phyloP scores from a whole-genome alignment of 1,284 basidiomycete species.

The Papiliotrema fonsecae region DNA sequence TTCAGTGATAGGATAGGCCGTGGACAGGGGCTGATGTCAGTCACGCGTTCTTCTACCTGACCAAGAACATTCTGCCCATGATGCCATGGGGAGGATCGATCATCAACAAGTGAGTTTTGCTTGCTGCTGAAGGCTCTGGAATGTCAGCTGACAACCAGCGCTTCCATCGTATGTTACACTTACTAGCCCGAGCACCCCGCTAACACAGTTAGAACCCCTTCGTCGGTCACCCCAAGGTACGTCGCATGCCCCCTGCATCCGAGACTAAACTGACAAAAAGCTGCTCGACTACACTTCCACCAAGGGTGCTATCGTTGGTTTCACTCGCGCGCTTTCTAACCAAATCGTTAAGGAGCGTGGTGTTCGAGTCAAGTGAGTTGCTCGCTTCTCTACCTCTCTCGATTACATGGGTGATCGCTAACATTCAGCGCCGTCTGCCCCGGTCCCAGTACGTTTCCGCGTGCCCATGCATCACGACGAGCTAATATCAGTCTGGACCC shows the following conservation, averaged over 20 bases:
- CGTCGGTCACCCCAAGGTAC: slow-evolving; percentile 51
- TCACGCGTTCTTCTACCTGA: slow-evolving; percentile 56
- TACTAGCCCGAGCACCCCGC: neutral
- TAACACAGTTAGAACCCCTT: slow-evolving; percentile 38
- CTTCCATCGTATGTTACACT: slow-evolving; percentile 9
- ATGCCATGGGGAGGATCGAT: slow-evolving; percentile 51
- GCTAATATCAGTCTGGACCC: slow-evolving; percentile 52
- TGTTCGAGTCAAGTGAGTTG: slow-evolving; percentile 53
- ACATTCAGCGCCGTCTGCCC: slow-evolving; percentile 49
- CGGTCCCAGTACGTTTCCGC: slow-evolving; percentile 36
- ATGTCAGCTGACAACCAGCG: slow-evolving; percentile 3
- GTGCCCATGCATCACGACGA: neutral
- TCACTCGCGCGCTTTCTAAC: slow-evolving; percentile 53
- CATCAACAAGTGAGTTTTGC: slow-evolving; percentile 49
- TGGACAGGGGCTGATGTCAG: too few species aligned
- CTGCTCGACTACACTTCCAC: slow-evolving; percentile 58
- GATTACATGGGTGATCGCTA: neutral
- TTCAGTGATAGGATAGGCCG: neutral
- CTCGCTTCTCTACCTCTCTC: neutral
- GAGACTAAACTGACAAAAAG: slow-evolving; percentile 20
- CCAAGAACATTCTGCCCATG: slow-evolving; percentile 51
- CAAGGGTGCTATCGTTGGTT: slow-evolving; percentile 56
- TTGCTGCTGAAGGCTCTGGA: neutral
- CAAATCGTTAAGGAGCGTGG: slow-evolving; percentile 55
- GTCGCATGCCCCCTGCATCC: neutral